Evolutionary conservation across 352 stramenopile genomes (phyloP), one percentile per base, ranked within the genome.

Genomic region (Pythium guiyangense): DNA sequence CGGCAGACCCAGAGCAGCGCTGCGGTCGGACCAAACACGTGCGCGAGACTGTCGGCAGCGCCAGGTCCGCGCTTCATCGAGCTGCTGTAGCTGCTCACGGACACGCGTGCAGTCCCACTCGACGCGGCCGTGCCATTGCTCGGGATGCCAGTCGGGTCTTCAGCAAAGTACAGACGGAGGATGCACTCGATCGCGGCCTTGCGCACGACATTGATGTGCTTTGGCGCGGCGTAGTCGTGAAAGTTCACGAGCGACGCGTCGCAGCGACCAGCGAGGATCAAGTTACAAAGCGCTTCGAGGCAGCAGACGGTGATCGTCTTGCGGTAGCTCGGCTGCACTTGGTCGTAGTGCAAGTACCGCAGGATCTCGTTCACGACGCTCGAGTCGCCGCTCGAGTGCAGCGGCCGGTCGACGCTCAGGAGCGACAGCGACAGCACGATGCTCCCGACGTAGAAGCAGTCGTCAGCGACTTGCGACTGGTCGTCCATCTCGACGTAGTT

Each of bases 401-500:
- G 42, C 18, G 80, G 67, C 0, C 72, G 71, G 50, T 94, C 84
- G 34, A 94, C 66, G 29, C 60, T 79, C 11, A 94, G 61, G 9
- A 86, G 66, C 10, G 83, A 93, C 4, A 93, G 61, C 42, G 83
- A 84, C 10, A 93, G 39, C 22, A 94, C 77, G 12, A 91, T 79
- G 49, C 74, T 85, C 26, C 83, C 82, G 48, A 94, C 70, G 77
- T 92, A 94, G 55, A 90, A 94, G 44, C 82, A 92, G 66, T 94
- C 82, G 50, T 92, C 84, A 0, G 79, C 82, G 48, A 92, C 84
- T 64, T 90, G 81, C 0, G 80, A 91, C 54, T 91, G 79, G 42
- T 94, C 84, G 55, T 85, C 82, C 82, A 92, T 92, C 60, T 94
- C 80, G 34, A 94, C 81, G 46, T 92, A 94, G 56, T 94, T 94